Evolutionary conservation across 768 basidiomycete species (phyloP).

Genomic region (Auricularia sp.): DNA sequence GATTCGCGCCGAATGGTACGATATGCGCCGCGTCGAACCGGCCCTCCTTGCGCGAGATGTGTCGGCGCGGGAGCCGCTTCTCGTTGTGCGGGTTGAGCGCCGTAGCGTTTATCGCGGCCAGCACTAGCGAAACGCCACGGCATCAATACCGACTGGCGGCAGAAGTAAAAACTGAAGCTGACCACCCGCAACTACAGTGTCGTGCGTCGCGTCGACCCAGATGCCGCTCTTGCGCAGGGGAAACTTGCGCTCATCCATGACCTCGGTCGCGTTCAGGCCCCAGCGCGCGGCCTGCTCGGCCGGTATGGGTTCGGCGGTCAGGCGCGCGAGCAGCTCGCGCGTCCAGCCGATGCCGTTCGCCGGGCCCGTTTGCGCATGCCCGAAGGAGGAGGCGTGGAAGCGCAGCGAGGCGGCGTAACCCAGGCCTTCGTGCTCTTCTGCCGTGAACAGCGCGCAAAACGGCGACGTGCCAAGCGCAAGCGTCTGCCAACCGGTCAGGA

Average conservation of each 20-base stretch:
- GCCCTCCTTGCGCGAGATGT: background rate
- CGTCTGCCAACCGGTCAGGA: constrained; percentile 5
- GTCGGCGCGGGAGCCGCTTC: background rate
- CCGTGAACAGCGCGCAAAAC: constrained; percentile 29
- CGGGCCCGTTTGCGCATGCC: constrained; percentile 17
- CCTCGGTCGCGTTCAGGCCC: background rate
- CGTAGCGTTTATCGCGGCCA: background rate
- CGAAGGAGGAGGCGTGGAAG: constrained; percentile 23
- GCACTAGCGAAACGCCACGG: background rate
- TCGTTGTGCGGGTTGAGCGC: background rate
- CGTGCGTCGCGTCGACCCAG: constrained; percentile 1
- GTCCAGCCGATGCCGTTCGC: constrained; percentile 7
- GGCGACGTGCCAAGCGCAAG: constrained; percentile 26
- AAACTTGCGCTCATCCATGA: constrained; percentile 11
- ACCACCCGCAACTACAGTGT: constrained; percentile 1
- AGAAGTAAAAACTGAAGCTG: background rate
- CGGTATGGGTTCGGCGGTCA: constrained; percentile 2
- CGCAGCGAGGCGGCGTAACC: constrained; percentile 18
- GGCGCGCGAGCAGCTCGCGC: constrained; percentile 18
- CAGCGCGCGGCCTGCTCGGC: background rate
- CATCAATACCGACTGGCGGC: too few species aligned
- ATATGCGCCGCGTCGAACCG: constrained; percentile 30
- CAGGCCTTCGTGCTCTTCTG: constrained; percentile 22
- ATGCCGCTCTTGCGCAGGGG: background rate
- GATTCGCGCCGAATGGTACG: constrained; percentile 79